Evolutionary conservation across 2,329 filamentous ascomycete genomes (phyloP).

Genomic region (Calonectria leucothoes): DNA sequence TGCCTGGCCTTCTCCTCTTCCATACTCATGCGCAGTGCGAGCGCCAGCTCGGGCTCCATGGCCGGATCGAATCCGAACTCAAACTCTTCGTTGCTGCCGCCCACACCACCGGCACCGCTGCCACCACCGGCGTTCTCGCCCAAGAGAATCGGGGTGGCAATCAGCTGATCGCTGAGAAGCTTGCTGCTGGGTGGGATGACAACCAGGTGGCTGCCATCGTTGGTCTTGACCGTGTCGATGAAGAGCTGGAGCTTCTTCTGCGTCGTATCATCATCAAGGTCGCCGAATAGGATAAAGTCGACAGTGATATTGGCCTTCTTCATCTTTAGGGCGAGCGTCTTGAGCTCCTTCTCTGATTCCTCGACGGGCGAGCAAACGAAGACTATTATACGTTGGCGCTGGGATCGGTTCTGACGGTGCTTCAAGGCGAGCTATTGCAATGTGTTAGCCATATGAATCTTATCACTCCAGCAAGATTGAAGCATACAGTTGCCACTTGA

Average conservation of each 20-base stretch:
- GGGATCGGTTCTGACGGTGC: constrained; percentile 97
- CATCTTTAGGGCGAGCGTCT: constrained; percentile 96
- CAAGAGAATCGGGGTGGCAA: constrained; percentile 89
- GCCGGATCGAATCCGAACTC: constrained; percentile 89
- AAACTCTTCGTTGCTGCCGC: constrained; percentile 72
- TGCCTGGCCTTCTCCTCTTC: constrained; percentile 97
- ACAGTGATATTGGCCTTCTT: constrained; percentile 97
- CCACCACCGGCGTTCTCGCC: constrained; percentile 77
- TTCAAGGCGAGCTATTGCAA: constrained; percentile 85
- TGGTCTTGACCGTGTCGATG: constrained; percentile 91
- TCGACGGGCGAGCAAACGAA: constrained; percentile 94
- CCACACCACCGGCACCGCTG: constrained; percentile 67
- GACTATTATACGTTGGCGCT: constrained; percentile 95
- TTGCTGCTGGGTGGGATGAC: constrained; percentile 92
- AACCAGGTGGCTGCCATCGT: constrained; percentile 90
- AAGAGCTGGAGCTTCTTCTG: constrained; percentile 94
- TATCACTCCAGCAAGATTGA: background rate
- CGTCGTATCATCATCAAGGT: constrained; percentile 88
- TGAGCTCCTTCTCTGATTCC: constrained; percentile 89
- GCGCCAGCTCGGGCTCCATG: constrained; percentile 91
- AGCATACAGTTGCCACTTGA: constrained; percentile 89
- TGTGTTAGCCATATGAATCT: constrained; percentile 33
- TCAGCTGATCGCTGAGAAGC: constrained; percentile 90
- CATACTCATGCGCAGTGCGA: constrained; percentile 96
- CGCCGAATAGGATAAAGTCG: constrained; percentile 95